These are phyloP conservation scores for Leccinellum rugosiceps DNA, from an alignment of 768 basidiomycete species.

Conservation along the genomic window DNA sequence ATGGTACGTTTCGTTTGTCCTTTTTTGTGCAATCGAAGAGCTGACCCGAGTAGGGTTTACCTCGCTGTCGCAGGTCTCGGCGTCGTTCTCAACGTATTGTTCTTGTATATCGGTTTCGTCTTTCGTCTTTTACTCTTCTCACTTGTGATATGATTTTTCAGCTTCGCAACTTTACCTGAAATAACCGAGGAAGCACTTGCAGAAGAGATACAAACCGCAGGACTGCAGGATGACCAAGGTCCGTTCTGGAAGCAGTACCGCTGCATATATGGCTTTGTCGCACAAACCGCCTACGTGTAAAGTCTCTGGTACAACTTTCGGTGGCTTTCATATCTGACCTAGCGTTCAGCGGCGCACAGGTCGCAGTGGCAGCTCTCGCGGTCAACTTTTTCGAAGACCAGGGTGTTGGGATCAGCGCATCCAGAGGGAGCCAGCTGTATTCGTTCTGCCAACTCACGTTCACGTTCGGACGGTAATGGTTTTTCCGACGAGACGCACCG, in stretches of 20 bases:
- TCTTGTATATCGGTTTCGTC: conserved; percentile 44
- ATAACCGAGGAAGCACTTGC: conserved; percentile 65
- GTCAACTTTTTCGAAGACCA: conserved; percentile 71
- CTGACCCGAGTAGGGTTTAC: conserved; percentile 47
- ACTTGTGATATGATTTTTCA: conserved; percentile 20
- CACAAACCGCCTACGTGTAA: conserved; percentile 65
- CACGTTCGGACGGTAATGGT: conserved; percentile 54
- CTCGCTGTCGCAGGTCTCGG: conserved; percentile 65
- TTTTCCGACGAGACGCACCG: neutral
- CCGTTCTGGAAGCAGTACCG: conserved; percentile 69
- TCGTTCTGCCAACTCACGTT: conserved; percentile 73
- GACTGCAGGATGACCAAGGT: conserved; percentile 40
- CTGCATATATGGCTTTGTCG: conserved; percentile 69
- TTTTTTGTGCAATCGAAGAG: neutral
- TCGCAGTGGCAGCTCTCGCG: conserved; percentile 62
- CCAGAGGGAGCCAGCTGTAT: conserved; percentile 60
- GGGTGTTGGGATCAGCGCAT: conserved; percentile 47
- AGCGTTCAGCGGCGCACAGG: conserved; percentile 53
- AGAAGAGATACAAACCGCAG: conserved; percentile 44
- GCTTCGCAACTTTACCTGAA: conserved; percentile 67
- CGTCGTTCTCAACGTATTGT: conserved; percentile 55
- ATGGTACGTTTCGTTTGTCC: conserved; percentile 39
- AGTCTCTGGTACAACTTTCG: conserved; percentile 17
- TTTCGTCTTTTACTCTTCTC: neutral
- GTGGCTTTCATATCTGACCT: neutral